phyloP scores from a whole-genome alignment of 1,139 yeast species.

The Hyphopichia khmerensis region DNA sequence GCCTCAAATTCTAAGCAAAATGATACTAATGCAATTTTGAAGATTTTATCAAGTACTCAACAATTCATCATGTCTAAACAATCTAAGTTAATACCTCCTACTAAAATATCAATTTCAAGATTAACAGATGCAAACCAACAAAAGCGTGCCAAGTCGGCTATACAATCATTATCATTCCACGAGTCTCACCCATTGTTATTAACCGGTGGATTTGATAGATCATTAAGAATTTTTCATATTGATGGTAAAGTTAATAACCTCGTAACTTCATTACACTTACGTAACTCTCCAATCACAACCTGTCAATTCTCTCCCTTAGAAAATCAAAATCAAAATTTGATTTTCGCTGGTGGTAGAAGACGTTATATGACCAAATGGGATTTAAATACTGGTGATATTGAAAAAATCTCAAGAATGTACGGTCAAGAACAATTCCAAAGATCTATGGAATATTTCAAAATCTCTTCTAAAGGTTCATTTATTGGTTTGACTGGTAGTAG shows the following conservation, averaged over 20 bases:
- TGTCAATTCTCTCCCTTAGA: constrained; percentile 58
- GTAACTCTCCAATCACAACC: constrained; percentile 76
- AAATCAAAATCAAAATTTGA: constrained; percentile 46
- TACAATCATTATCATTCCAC: constrained; percentile 84
- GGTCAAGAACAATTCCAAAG: constrained; percentile 86
- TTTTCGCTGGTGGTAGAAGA: constrained; percentile 90
- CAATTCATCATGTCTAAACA: constrained; percentile 52
- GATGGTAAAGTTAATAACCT: constrained; percentile 86
- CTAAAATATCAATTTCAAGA: constrained; percentile 69
- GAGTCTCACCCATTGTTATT: constrained; percentile 78
- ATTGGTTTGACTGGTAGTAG: constrained; percentile 79
- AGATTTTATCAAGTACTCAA: constrained; percentile 58
- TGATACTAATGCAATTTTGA: constrained; percentile 56
- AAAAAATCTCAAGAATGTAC: constrained; percentile 83
- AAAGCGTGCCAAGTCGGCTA: constrained; percentile 68
- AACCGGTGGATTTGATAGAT: constrained; percentile 91
- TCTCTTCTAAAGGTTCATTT: constrained; percentile 68
- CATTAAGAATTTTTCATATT: constrained; percentile 81
- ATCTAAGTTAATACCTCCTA: constrained; percentile 65
- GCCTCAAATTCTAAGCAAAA: constrained; percentile 35
- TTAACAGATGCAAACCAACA: constrained; percentile 82
- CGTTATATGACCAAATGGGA: constrained; percentile 93
- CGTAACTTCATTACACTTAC: constrained; percentile 78
- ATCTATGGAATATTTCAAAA: constrained; percentile 82
- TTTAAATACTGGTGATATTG: constrained; percentile 68